These are phyloP conservation scores for Helicocarpus griseus DNA, from an alignment of 2,329 filamentous ascomycete species.

Conservation along the genomic window DNA sequence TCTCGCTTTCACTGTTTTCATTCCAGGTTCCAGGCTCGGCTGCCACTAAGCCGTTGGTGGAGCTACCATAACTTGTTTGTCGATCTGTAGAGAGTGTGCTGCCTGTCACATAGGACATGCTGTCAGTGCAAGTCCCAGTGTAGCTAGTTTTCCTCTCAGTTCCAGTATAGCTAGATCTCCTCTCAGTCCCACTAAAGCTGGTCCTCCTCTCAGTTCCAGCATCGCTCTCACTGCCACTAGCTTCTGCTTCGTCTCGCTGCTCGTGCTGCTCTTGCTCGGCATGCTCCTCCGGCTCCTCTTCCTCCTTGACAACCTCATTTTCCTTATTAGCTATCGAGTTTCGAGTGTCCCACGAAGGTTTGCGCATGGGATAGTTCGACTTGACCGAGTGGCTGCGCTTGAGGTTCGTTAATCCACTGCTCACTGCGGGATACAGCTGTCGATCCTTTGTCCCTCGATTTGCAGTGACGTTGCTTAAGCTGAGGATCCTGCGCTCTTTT, in stretches of 20 bases:
- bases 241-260: too few relatives aligned
- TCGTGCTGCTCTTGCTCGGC: too few relatives aligned
- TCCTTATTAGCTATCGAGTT: slow-evolving; percentile 45
- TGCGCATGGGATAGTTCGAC: slow-evolving; percentile 50
- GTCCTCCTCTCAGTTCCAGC: slow-evolving; percentile 34
- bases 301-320: slow-evolving; percentile 54
- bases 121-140: slow-evolving; percentile 33
- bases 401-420: slow-evolving; percentile 46
- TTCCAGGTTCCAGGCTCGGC: slow-evolving; percentile 18
- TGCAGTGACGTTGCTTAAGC: slow-evolving; percentile 78
- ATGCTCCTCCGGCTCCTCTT: slow-evolving; percentile 45
- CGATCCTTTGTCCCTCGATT: slow-evolving; percentile 42
- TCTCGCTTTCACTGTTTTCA: slow-evolving; percentile 13
- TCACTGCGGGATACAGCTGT: slow-evolving; percentile 21
- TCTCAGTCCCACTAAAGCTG: slow-evolving; percentile 35
- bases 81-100: slow-evolving; percentile 32
- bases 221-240: slow-evolving; percentile 41
- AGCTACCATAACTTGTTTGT: slow-evolving; percentile 32
- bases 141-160: slow-evolving; percentile 37
- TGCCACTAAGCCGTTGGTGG: slow-evolving; percentile 25
- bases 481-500: slow-evolving; percentile 69
- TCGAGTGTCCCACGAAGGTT: slow-evolving; percentile 59
- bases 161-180: slow-evolving; percentile 44
- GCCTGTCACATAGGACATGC: slow-evolving; percentile 29
- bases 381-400: slow-evolving; percentile 72